Conservation (phyloP, 257 asterid genomes). For the Solanum boliviense region DNA sequence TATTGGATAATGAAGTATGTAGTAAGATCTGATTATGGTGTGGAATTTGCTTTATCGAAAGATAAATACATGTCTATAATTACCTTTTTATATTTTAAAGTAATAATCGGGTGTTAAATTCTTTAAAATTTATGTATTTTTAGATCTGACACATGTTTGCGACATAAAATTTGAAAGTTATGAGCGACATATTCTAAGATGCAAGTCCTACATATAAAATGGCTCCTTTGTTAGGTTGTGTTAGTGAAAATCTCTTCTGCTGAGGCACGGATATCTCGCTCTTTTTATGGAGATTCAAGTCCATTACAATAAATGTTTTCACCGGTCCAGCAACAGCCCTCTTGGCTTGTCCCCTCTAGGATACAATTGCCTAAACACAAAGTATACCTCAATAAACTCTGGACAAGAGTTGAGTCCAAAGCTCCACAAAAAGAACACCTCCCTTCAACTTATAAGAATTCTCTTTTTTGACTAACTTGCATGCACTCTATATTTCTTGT, state of each 20-base stretch:
- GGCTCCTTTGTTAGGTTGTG: not conserved
- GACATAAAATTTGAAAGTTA: not conserved
- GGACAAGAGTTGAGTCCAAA: not conserved
- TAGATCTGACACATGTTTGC: not conserved
- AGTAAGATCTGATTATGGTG: not conserved
- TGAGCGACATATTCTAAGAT: not conserved
- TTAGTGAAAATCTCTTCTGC: no score
- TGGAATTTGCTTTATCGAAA: not conserved
- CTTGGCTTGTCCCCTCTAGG: no score
- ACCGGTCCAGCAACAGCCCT: no score
- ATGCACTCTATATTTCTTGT: not conserved
- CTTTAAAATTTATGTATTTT: not conserved
- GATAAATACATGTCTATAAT: not conserved
- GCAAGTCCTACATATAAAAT: not conserved
- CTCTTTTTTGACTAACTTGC: not conserved
- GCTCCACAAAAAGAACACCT: no score
- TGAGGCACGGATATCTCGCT: no score
- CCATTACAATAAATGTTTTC: no score
- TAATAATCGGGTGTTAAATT: not conserved
- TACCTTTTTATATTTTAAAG: not conserved
- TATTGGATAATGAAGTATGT: no score
- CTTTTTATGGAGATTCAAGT: no score
- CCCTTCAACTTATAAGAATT: not conserved
- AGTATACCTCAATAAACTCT: not conserved
- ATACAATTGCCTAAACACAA: not conserved